Percentiles rank a stretch among this genome's conserved stretches.
Conservation (phyloP, 2,329 filamentous ascomycete genomes). For the Verticillium longisporum region DNA sequence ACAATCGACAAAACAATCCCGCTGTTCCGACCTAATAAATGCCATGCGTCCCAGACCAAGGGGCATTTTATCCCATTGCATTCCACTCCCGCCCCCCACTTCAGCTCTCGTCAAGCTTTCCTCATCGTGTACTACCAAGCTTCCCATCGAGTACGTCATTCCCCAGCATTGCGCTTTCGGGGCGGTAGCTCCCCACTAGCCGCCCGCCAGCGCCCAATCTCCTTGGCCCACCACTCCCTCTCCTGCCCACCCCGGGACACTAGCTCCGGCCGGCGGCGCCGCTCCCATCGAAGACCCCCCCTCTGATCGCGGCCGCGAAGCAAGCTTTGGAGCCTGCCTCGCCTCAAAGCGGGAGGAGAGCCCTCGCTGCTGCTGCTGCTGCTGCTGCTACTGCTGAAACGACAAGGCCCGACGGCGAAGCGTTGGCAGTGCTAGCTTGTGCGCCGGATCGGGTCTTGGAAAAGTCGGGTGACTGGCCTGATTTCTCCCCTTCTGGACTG, state of each 20-base stretch:
- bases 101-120: background rate
- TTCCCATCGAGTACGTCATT: background rate
- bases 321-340: background rate
- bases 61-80: background rate
- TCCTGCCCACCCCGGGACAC: background rate
- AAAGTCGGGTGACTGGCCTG: background rate
- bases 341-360: background rate
- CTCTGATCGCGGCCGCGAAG: background rate
- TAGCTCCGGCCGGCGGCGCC: conserved; percentile 1
- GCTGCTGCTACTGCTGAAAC: too few relatives aligned
- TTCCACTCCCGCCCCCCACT: background rate
- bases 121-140: background rate
- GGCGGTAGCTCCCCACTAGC: background rate
- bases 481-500: background rate
- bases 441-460: too few relatives aligned
- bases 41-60: background rate
- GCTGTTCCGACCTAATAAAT: background rate
- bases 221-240: background rate
- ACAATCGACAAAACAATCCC: background rate
- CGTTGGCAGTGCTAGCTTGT: too few relatives aligned
- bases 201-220: background rate
- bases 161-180: background rate
- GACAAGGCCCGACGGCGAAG: too few relatives aligned
- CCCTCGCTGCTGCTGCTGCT: too few relatives aligned
- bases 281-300: background rate